Percentiles rank a stretch among this genome's conserved stretches.
These are phyloP conservation scores for Chytriomyces confervae DNA, from an alignment of 192 early-diverging fungal species.

Conservation along the genomic window DNA sequence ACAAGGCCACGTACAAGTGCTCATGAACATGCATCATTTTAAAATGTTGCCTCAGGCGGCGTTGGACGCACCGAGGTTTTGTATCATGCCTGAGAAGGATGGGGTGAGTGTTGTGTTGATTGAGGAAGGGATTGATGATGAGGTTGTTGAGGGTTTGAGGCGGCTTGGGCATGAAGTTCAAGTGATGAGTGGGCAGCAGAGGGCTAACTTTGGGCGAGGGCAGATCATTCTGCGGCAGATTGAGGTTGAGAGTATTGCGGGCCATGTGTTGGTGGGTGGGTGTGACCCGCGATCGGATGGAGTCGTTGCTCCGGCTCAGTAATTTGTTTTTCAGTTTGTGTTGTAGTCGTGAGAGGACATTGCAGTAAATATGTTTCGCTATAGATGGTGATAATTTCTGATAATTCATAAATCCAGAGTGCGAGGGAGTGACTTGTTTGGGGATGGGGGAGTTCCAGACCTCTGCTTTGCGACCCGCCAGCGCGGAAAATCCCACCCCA, in stretches of 20 bases:
- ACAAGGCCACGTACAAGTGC: constrained; percentile 82
- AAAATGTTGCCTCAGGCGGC: constrained; percentile 67
- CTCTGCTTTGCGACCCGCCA: too few species aligned
- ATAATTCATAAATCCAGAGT: too few species aligned
- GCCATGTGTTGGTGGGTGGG: constrained; percentile 35
- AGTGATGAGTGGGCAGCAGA: constrained; percentile 46
- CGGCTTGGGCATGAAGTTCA: constrained; percentile 65
- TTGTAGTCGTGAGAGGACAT: too few species aligned
- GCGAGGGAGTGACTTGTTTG: too few species aligned
- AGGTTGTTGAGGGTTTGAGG: constrained; percentile 53
- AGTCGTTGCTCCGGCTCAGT: constrained; percentile 19
- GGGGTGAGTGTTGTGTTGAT: constrained; percentile 51
- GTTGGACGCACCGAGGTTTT: constrained; percentile 73
- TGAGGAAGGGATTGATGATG: constrained; percentile 66
- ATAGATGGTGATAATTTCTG: too few species aligned
- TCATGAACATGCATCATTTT: constrained; percentile 69
- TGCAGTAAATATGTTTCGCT: too few species aligned
- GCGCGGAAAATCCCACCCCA: too few species aligned
- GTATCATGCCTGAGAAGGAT: constrained; percentile 52
- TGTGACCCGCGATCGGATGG: constrained; percentile 44
- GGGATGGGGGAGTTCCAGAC: too few species aligned
- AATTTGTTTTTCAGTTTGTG: too few species aligned
- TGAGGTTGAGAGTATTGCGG: constrained; percentile 25
- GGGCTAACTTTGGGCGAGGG: constrained; percentile 73
- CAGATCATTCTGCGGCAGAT: constrained; percentile 65